Conservation (phyloP, 768 basidiomycete species). For the Mycena filopes region DNA sequence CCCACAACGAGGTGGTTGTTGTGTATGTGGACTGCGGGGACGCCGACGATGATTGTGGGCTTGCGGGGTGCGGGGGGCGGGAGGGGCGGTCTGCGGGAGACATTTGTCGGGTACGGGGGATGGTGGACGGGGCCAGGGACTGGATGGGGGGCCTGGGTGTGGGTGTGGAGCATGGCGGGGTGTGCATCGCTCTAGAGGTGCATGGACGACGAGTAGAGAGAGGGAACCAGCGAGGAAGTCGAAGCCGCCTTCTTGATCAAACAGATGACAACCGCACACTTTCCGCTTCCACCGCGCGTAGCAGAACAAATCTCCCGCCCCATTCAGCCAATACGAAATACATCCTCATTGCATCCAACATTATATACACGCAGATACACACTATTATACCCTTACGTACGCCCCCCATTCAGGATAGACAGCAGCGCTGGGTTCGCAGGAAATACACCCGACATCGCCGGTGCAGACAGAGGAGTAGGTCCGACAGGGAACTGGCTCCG, state of each 20-base stretch:
- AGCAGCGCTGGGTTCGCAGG: conserved; percentile 31
- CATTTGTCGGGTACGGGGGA: conserved; percentile 33
- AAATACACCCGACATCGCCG: conserved; percentile 23
- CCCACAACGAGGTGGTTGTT: conserved; percentile 79
- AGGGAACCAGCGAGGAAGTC: not conserved
- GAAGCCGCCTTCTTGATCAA: no score
- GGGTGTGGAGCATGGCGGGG: conserved; percentile 23
- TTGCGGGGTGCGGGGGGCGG: conserved; percentile 50
- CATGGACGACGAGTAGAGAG: conserved; percentile 11
- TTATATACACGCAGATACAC: not conserved
- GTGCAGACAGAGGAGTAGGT: conserved; percentile 20
- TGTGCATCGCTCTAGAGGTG: conserved; percentile 15
- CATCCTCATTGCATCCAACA: not conserved
- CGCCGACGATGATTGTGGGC: conserved; percentile 73
- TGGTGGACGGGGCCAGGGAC: conserved; percentile 46
- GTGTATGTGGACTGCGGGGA: conserved; percentile 81
- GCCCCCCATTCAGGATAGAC: conserved; percentile 37
- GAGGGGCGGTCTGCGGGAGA: conserved; percentile 37
- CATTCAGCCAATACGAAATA: conserved; percentile 15
- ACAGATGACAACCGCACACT: no score
- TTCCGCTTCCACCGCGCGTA: conserved; percentile 13
- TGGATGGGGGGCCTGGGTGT: conserved; percentile 34
- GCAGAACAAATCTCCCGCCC: conserved; percentile 15
- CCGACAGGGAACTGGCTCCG: not conserved
- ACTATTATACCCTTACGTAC: not conserved